Evolutionary conservation across 1,284 basidiomycete species (phyloP), one percentile per base, ranked within the genome.

Genomic region (Pterulicium gracile): DNA sequence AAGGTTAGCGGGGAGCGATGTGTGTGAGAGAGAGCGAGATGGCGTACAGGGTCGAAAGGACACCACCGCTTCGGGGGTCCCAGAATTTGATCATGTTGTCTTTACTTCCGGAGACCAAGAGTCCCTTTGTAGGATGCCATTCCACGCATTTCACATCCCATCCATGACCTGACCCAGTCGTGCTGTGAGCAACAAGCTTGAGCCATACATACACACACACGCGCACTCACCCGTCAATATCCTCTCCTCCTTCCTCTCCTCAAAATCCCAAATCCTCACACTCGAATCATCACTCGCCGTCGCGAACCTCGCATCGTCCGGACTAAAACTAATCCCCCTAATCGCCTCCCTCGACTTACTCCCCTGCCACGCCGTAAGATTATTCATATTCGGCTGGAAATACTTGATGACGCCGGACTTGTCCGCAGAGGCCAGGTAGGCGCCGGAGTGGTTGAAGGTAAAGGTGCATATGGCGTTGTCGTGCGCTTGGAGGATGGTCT

Each of bases 51-150:
- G 92, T 94, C 3, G 88, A 88, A 7, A 97, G 73, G 27, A 84
- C 81, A 3, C 88, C 90, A 27, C 85, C 88, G 5, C 87, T 88
- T 39, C 93, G 74, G 4, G 95, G 96, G 65, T 98, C 95, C 95
- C 95, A 98, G 63, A 98, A 98, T 59, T 98, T 98, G 64, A 98
- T 92, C 54, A 93, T 78, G 63, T 98, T 97, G 64, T 98, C 96
- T 65, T 98, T 98, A 58, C 88, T 89, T 20, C 96, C 95, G 1
- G 88, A 92, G 2, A 89, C 91, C 15, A 98, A 75, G 3, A 98
- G 70, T 2, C 95, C 94, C 63, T 98, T 97, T 2, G 84, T 91
- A 3, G 92, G 90, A 65, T 98, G 95, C 95, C 95, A 98, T 67
- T 97, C 88, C 1, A 98, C 90, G 56, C 93, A 97, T 60, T 95